Evolutionary conservation across 2,329 filamentous ascomycete species (phyloP).

Genomic region (Daldinia sp.): DNA sequence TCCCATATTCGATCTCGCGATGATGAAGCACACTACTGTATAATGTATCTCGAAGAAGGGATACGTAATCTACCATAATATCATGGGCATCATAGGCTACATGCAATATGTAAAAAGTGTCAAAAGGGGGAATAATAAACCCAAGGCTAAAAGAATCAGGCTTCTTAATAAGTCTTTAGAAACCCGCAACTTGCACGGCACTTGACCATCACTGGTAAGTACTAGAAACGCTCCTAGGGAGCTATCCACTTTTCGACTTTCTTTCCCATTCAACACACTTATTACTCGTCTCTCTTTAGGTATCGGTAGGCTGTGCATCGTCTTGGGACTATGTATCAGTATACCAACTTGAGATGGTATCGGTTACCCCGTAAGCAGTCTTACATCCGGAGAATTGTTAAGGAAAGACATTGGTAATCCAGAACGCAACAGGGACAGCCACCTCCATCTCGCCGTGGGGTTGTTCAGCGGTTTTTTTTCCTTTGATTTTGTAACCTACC

Average conservation of each 20-base stretch:
- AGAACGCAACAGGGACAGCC: too few relatives aligned
- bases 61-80: conserved; percentile 17
- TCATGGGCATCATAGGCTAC: conserved; percentile 27
- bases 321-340: too few relatives aligned
- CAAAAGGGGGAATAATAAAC: conserved; percentile 26
- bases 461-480: conserved; percentile 13
- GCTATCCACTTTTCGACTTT: too few relatives aligned
- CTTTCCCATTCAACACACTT: too few relatives aligned
- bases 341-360: too few relatives aligned
- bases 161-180: conserved; percentile 36
- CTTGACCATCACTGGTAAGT: conserved; percentile 21
- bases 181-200: conserved; percentile 32
- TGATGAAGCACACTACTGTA: conserved; percentile 5
- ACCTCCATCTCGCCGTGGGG: conserved; percentile 6
- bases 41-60: conserved; percentile 9
- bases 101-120: conserved; percentile 17
- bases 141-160: conserved; percentile 34
- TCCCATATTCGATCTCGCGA: conserved; percentile 26
- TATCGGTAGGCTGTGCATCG: too few relatives aligned
- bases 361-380: too few relatives aligned
- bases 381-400: conserved; percentile 22
- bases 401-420: conserved; percentile 9
- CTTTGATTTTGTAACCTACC: too few relatives aligned
- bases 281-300: too few relatives aligned
- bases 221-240: too few relatives aligned